These are phyloP conservation scores for Blepharisma stoltei DNA, from an alignment of 73 alveolate genomes.

Conservation along the genomic window DNA sequence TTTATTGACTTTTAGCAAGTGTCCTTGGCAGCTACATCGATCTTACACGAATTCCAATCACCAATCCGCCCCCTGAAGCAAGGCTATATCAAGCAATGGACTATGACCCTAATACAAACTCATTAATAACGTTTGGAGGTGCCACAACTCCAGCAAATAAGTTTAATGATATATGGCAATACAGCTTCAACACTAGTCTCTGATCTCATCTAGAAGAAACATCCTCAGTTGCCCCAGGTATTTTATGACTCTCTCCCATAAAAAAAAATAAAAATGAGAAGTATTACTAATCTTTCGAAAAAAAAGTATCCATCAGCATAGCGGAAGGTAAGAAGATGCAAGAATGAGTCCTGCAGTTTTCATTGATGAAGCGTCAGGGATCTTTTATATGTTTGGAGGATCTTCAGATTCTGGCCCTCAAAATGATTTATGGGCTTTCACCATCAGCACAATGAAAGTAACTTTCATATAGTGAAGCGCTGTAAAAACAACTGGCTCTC, in stretches of 20 bases:
- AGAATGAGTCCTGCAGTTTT: not conserved
- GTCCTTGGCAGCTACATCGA: not conserved
- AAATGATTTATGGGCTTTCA: not conserved
- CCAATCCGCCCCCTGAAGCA: slow-evolving; percentile 13
- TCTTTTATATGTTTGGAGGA: slow-evolving; percentile 2
- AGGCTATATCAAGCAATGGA: not conserved
- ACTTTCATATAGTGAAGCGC: no score
- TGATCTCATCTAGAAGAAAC: not conserved
- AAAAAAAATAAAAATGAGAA: no score
- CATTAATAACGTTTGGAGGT: slow-evolving; percentile 9
- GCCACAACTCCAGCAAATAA: not conserved
- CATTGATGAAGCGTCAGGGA: not conserved
- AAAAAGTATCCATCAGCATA: no score
- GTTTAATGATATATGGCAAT: slow-evolving; percentile 4
- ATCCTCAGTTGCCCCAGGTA: not conserved
- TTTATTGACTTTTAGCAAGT: not conserved
- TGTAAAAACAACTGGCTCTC: no score
- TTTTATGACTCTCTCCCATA: no score
- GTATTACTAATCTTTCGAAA: no score
- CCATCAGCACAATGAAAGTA: not conserved
- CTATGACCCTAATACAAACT: not conserved
- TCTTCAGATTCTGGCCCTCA: not conserved
- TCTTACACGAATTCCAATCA: not conserved
- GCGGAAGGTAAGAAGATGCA: not conserved
- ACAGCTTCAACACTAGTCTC: not conserved